A percentile compares a stretch with the other conserved stretches of the same genome.
Evolutionary conservation across 2,329 filamentous ascomycete genomes (phyloP).

Genomic region (Daldinia eschscholtzii): DNA sequence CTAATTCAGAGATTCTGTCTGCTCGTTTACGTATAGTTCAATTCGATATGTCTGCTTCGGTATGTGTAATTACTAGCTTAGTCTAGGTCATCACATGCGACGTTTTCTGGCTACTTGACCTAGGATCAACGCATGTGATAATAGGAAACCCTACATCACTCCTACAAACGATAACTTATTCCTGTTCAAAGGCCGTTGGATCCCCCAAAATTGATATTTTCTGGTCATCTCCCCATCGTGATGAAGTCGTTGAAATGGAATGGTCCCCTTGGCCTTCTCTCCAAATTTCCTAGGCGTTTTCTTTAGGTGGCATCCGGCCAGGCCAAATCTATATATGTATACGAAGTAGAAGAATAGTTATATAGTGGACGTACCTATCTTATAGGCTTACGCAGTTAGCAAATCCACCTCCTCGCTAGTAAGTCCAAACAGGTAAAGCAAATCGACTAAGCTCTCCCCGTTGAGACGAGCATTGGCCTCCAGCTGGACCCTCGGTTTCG

Average conservation of each 20-base stretch:
- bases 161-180: constrained; percentile 10
- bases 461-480: constrained; percentile 81
- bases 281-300: constrained; percentile 13
- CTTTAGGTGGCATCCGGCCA: constrained; percentile 47
- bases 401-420: constrained; percentile 71
- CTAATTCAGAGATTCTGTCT: neutral
- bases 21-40: constrained; percentile 2
- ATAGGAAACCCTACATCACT: constrained; percentile 13
- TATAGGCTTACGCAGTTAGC: constrained; percentile 55
- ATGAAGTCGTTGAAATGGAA: neutral
- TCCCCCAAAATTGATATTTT: neutral
- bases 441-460: constrained; percentile 75
- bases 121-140: constrained; percentile 10
- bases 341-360: constrained; percentile 27
- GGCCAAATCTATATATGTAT: constrained; percentile 26
- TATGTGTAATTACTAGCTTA: constrained; percentile 23
- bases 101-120: constrained; percentile 1
- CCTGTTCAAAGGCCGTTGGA: constrained; percentile 1
- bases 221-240: constrained; percentile 5
- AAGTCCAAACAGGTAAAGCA: constrained; percentile 81
- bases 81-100: constrained; percentile 7
- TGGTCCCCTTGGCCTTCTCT: neutral
- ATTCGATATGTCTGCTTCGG: neutral
- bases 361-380: constrained; percentile 32
- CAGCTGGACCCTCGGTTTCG: constrained; percentile 84